Evolutionary conservation across 176 grass and related monocot genomes (phyloP), one percentile per base, ranked within the genome.

Genomic region (Raddia guianensis): DNA sequence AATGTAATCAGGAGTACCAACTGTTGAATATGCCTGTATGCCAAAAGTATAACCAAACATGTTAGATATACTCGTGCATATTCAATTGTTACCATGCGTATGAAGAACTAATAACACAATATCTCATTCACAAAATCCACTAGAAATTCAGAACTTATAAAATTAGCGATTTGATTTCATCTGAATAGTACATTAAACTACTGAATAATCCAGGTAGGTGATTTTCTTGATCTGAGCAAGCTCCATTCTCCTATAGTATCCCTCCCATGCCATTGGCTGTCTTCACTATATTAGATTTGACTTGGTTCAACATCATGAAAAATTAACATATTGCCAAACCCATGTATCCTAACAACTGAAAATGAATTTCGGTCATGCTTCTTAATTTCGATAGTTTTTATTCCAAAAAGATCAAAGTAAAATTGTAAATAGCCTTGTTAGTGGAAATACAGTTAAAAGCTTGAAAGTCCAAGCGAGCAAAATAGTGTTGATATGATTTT

Each of bases 1-100:
- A 91, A 99, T 99, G 82, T 99, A 99, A 90, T 99, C 96, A 70
- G 96, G 92, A 64, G 96, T 99, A 55, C 96, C 96, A 66, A 99
- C 96, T 49, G 96, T 99, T 83, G 96, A 99, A 76, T 94, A 98
- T 48, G 95, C 95, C 95, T 98, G 83, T 40, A 65, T 48, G 16
- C 13, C 68, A 80, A 21, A 76, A 86, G 52, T 69, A 44, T 33
- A 82, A 63, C 52, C 80, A 58, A 79, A 62, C 51, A 51, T 65
- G 14, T 49, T 61, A 71, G 54, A 45, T 48, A 62, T 6, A 13
- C 44, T 20, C 55, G 35, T 33, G 43, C 44, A 79, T 27, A 70
- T 63, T 73, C 68, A 73, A 32, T 45, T 46, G 20, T 62, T 20
- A 62, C 59, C 27, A 73, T 65, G 10, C 34, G 67, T 45, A 68